Conservation (phyloP, 1,139 yeast genomes). For the Yamadazyma spencermartinsiae region DNA sequence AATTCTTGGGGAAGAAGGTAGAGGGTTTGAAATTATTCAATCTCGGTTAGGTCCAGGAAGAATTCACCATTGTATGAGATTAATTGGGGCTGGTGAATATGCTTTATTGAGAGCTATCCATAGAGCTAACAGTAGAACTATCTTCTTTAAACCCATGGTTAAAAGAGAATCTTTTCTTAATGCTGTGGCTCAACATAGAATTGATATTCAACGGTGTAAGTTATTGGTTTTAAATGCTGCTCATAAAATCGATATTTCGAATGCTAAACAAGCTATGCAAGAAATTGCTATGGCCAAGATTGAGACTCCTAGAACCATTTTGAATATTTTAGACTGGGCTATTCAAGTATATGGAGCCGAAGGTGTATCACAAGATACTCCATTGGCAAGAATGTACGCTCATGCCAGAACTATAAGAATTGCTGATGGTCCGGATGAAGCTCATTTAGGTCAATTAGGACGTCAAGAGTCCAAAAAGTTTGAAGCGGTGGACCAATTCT, state of each 20-base stretch:
- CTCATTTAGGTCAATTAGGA: constrained; percentile 64
- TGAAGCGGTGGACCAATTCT: constrained; percentile 33
- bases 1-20: constrained; percentile 53
- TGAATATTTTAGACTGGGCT: constrained; percentile 62
- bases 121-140: constrained; percentile 56
- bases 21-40: constrained; percentile 69
- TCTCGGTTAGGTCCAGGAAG: constrained; percentile 74
- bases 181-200: constrained; percentile 57
- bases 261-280: constrained; percentile 56
- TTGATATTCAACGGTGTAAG: constrained; percentile 58
- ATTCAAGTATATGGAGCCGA: constrained; percentile 72
- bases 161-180: constrained; percentile 54
- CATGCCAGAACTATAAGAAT: constrained; percentile 60
- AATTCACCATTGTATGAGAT: constrained; percentile 74
- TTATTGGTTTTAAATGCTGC: constrained; percentile 67
- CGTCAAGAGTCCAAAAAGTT: constrained; percentile 43
- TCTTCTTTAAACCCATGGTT: constrained; percentile 58
- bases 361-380: constrained; percentile 66
- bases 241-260: constrained; percentile 56
- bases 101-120: constrained; percentile 53
- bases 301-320: constrained; percentile 60
- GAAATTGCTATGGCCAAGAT: constrained; percentile 73
- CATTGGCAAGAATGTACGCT: constrained; percentile 58
- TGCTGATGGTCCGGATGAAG: constrained; percentile 80
- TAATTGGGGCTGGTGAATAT: constrained; percentile 66